Evolutionary conservation across 345 rosid genomes (phyloP).

Genomic region (Luvunga scandens): DNA sequence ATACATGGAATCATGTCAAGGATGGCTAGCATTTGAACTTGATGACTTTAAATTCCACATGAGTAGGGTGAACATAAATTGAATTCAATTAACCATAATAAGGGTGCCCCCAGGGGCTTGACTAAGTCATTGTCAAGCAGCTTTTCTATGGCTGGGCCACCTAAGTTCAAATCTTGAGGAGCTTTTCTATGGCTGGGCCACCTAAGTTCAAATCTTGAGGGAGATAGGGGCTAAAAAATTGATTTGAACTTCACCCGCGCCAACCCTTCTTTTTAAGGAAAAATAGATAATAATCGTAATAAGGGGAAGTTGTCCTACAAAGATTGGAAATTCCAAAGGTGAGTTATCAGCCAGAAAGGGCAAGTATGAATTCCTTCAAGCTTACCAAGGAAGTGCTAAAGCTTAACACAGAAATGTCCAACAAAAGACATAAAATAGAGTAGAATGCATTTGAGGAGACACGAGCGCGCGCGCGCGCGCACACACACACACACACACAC

Average conservation of each 20-base stretch:
- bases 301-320: not conserved
- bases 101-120: not conserved
- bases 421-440: not conserved
- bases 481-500: no score
- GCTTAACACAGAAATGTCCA: not conserved
- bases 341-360: not conserved
- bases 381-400: not conserved
- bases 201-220: no score
- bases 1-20: not conserved
- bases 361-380: not conserved
- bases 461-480: no score
- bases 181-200: no score
- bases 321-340: not conserved
- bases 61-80: not conserved
- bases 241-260: no score
- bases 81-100: not conserved
- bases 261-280: not conserved
- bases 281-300: slow-evolving; percentile 50
- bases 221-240: no score
- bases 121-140: no score
- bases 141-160: no score
- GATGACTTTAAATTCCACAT: slow-evolving; percentile 2
- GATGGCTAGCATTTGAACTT: not conserved
- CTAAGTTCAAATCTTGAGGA: no score
- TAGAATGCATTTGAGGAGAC: not conserved